Percentiles rank a stretch among this genome's conserved stretches.
phyloP scores from a whole-genome alignment of 106 monocot genomes.

The Apostasia ramifera region DNA sequence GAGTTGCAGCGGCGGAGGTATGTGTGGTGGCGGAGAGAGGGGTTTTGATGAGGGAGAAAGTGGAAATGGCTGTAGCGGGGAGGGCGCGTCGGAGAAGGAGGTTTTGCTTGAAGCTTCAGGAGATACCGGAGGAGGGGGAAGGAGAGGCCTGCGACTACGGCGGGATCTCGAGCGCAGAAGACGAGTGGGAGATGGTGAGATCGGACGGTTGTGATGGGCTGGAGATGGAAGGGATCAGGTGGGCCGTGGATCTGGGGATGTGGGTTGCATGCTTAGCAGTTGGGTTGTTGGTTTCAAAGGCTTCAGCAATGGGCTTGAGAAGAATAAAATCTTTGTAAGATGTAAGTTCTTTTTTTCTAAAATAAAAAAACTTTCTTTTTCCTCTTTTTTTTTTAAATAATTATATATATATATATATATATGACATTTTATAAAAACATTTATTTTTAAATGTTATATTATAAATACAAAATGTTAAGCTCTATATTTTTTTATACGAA shows the following conservation, averaged over 20 bases:
- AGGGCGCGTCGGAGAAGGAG: constrained; percentile 6
- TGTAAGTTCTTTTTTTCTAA: not conserved
- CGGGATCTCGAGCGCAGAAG: constrained; percentile 7
- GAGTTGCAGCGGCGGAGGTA: constrained; percentile 19
- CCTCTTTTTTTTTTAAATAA: no score
- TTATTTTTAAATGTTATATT: no score
- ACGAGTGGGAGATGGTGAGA: not conserved
- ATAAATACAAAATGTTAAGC: no score
- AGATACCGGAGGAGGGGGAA: constrained; percentile 42
- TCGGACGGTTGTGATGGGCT: constrained; percentile 9
- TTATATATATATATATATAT: no score
- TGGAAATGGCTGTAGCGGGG: constrained; percentile 1
- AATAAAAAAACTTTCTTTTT: no score
- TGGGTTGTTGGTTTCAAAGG: constrained; percentile 29
- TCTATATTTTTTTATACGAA: no score
- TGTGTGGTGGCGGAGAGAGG: constrained; percentile 19
- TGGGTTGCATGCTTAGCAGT: constrained; percentile 43
- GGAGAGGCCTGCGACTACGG: constrained; percentile 6
- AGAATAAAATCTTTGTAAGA: not conserved
- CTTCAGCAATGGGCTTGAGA: constrained; percentile 8
- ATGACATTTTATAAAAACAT: no score
- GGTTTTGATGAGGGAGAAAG: constrained; percentile 18
- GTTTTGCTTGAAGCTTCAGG: constrained; percentile 30
- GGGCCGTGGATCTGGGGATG: constrained; percentile 42
- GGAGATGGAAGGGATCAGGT: constrained; percentile 24